Base-by-base conservation (phyloP, 495 filamentous ascomycete species). In the Penicillium cataractarum region DNA sequence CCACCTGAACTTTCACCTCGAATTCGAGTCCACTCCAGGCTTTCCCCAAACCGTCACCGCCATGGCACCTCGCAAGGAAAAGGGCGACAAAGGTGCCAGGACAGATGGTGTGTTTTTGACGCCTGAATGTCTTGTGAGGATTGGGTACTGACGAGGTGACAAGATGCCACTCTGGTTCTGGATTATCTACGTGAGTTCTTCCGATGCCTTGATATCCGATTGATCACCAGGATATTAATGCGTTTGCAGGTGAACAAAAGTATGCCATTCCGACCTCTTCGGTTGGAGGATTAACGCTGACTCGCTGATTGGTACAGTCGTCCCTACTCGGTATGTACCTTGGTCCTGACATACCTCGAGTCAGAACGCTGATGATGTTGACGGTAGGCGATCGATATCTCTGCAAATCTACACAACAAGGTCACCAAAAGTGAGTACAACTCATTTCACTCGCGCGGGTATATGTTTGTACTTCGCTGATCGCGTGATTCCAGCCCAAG, bases 341-440 rank as follows among this genome's bases (percentile, higher is more conserved):
- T 33, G 17, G 29, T 54, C 51, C 15, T 29, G 7, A 3, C 27
- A 15, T 9, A 7, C 51, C 5, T 35, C 17, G n/a, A 19, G 17
- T 4, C 5, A 2, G 35, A 35, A 21, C 29, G 31, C 51, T 32
- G n/a, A 54, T 32, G 5, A 5, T 21, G 17, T 0, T 19, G 27
- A 35, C 9, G 0, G 1, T n/a, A 88, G 83, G 87, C 87, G 6
- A 86, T 80, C 24, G 88, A 91, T 37, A 76, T 90, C 51, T 87
- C 83, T 33, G 78, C 82, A 22, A 90, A 91, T 71, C 76, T 91
- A 27, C 86, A 89, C 69, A 87, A 88, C 64, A 86, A 84, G 67
- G 84, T 91, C 56, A 85, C 84, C 24, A 91, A 91, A 72, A 72
- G 85, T 84, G 63, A 63, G 69, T 19, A 9, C 21, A 24, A 15